phyloP scores from a whole-genome alignment of 768 basidiomycete species.

The Auriscalpium microsporum region DNA sequence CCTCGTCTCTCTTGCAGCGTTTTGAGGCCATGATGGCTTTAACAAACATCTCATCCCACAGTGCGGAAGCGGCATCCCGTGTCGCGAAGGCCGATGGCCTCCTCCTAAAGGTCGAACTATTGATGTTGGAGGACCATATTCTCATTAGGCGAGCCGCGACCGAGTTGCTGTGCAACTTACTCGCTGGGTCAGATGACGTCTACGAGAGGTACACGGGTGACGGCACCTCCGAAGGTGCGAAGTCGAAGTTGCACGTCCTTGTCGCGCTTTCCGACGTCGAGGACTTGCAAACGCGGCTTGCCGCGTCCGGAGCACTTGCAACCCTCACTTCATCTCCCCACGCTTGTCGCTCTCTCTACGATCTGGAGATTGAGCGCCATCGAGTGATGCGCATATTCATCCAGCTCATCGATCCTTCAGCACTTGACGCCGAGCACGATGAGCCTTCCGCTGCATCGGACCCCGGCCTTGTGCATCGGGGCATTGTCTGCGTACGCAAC shows the following conservation, averaged over 20 bases:
- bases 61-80: slow-evolving; percentile 52
- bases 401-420: slow-evolving; percentile 55
- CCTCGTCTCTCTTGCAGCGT: slow-evolving; percentile 66
- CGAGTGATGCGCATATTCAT: slow-evolving; percentile 59
- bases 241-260: slow-evolving; percentile 71
- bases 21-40: slow-evolving; percentile 96
- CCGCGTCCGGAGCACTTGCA: slow-evolving; percentile 88
- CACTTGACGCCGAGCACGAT: slow-evolving; percentile 25
- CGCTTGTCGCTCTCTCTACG: slow-evolving; percentile 54
- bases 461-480: slow-evolving; percentile 68
- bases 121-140: slow-evolving; percentile 75
- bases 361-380: slow-evolving; percentile 56
- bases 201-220: slow-evolving; percentile 65
- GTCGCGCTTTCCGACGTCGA: slow-evolving; percentile 82
- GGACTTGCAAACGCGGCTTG: slow-evolving; percentile 75
- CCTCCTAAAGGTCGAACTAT: slow-evolving; percentile 56
- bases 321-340: slow-evolving; percentile 56
- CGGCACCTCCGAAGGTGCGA: slow-evolving; percentile 29
- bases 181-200: slow-evolving; percentile 64
- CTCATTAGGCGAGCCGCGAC: slow-evolving; percentile 82
- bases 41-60: slow-evolving; percentile 86
- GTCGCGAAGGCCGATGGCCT: slow-evolving; percentile 57
- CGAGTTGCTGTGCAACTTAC: slow-evolving; percentile 88
- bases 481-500: slow-evolving; percentile 66
- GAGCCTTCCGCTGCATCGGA: slow-evolving; percentile 31